These are phyloP conservation scores for Hirsutella rhossiliensis DNA, from an alignment of 2,329 filamentous ascomycete species.

Conservation along the genomic window DNA sequence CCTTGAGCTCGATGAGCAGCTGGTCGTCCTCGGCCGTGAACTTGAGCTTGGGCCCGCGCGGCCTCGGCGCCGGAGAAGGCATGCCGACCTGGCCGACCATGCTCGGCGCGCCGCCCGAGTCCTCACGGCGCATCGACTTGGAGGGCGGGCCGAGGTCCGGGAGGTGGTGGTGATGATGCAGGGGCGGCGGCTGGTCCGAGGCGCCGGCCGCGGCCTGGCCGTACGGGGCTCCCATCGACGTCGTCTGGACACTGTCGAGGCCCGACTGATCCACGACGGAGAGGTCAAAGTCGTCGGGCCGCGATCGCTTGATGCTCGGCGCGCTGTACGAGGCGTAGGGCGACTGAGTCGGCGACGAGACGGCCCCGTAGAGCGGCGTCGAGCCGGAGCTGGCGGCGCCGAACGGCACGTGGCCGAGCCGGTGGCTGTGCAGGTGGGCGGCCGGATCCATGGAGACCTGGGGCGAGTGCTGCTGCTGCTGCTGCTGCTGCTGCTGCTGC, in stretches of 20 bases:
- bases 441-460: conserved; percentile 44
- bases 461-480: conserved; percentile 27
- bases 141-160: conserved; percentile 60
- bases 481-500: conserved; percentile 29
- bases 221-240: conserved; percentile 19
- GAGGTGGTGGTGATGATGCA: conserved; percentile 70
- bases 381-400: conserved; percentile 35
- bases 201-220: not conserved
- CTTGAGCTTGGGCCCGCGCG: conserved; percentile 81
- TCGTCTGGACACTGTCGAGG: conserved; percentile 42
- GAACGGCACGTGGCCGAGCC: conserved; percentile 42
- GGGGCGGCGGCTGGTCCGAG: conserved; percentile 4
- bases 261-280: conserved; percentile 42
- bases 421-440: conserved; percentile 40
- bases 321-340: conserved; percentile 17
- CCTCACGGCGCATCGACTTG: conserved; percentile 54
- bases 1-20: conserved; percentile 78
- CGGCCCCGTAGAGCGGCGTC: conserved; percentile 38
- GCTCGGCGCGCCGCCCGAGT: conserved; percentile 56
- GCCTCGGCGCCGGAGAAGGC: conserved; percentile 69
- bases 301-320: conserved; percentile 35
- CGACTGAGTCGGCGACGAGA: conserved; percentile 27
- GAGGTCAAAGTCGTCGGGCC: conserved; percentile 48
- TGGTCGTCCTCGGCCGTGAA: conserved; percentile 90
- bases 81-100: conserved; percentile 80